phyloP scores from a whole-genome alignment of 352 stramenopile genomes.

The Globisporangium lucens region DNA sequence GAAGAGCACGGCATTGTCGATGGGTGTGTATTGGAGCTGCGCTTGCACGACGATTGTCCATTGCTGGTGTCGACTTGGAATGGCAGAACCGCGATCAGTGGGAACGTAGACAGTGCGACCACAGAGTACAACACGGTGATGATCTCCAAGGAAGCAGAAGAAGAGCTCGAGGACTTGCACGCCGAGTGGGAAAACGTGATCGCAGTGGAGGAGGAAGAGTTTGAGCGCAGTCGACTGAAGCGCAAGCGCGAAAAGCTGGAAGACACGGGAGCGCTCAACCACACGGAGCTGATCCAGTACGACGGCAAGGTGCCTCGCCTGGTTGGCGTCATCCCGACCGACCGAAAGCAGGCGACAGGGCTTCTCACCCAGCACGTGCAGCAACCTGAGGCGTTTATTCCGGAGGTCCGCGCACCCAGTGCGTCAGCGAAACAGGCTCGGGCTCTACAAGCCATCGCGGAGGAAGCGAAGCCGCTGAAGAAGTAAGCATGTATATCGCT shows the following conservation, averaged over 20 bases:
- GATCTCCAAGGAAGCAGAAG: constrained; percentile 79
- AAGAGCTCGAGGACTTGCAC: constrained; percentile 70
- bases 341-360: neutral
- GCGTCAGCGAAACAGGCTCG: neutral
- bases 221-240: constrained; percentile 41
- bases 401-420: neutral
- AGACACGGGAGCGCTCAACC: constrained; percentile 42
- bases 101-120: constrained; percentile 14
- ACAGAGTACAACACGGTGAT: constrained; percentile 80
- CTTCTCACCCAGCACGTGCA: constrained; percentile 7
- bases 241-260: constrained; percentile 57
- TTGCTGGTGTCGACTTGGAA: constrained; percentile 67
- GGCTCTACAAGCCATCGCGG: constrained; percentile 2
- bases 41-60: constrained; percentile 74
- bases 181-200: constrained; percentile 66
- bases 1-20: constrained; percentile 69
- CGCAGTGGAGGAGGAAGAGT: constrained; percentile 52
- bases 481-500: neutral
- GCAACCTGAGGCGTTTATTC: neutral
- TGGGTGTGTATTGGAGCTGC: constrained; percentile 63
- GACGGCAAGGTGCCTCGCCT: constrained; percentile 42
- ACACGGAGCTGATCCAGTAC: constrained; percentile 65
- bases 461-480: constrained; percentile 7
- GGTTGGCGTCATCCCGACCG: constrained; percentile 51
- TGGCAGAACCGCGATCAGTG: constrained; percentile 39